Evolutionary conservation across 805 yeast genomes (phyloP), one percentile per base, ranked within the genome.

Genomic region (Metschnikowia sp.): DNA sequence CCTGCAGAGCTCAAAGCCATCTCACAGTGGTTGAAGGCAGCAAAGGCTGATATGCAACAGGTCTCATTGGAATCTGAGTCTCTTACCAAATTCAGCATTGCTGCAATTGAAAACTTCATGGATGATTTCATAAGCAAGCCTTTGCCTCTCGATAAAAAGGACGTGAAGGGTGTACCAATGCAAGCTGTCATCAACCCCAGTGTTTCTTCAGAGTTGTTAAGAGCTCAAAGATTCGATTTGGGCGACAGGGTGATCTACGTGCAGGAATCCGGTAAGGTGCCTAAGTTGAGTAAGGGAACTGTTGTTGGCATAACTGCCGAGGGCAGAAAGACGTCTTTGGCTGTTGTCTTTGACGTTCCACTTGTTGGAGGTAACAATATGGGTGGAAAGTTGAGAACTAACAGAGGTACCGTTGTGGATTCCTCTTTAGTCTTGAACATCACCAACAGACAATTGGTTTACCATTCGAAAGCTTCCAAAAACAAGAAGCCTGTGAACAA

Each of bases 181-280:
- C 82, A 79, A 36, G 96, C 97, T 0, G 76, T 94, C 29, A 71
- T 94, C 50, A 82, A 86, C 56, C 92, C 97, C 8, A 67, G 78
- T 30, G 81, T 77, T 35, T 88, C 96, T 0, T 79, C 79, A 60
- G 83, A 85, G 58, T 74, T 82, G 53, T 75, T 94, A 55, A 79
- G 85, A 47, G 75, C 77, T 36, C 99, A 94, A 70, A 69, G 75
- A 39, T 94, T 94, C 62, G 76, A 78, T 29, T 74, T 94, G 19
- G 99, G 99, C 58, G 97, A 94, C 61, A 79, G 99, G 51, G 88
- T 94, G 30, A 78, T 87, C 22, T 90, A 88, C 55, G 86, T 89
- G 19, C 85, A 86, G 57, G 87, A 84, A 57, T 82, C 87, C 22
- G 98, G 98, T 43, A 89, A 88, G 60, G 96, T 91, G 12, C 96